phyloP scores from a whole-genome alignment of 768 basidiomycete genomes.

The Imleria badia region DNA sequence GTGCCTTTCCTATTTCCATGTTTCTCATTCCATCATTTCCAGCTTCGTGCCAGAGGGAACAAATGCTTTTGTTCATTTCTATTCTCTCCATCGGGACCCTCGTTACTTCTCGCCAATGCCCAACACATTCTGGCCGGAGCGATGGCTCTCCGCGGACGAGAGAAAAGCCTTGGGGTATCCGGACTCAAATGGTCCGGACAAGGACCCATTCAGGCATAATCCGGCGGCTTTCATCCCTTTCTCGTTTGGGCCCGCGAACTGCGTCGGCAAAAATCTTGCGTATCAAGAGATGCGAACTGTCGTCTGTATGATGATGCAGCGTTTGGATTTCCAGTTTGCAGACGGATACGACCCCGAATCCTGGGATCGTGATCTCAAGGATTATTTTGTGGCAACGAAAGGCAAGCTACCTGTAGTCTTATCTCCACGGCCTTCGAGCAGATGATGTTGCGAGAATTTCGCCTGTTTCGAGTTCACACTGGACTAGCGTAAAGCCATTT shows the following conservation, averaged over 20 bases:
- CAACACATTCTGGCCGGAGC: constrained; percentile 44
- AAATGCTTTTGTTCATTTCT: constrained; percentile 41
- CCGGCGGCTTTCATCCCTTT: constrained; percentile 45
- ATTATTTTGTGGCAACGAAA: constrained; percentile 39
- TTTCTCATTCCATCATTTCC: constrained; percentile 10
- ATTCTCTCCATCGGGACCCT: constrained; percentile 46
- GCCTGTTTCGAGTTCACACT: constrained; percentile 12
- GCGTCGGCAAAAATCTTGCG: constrained; percentile 46
- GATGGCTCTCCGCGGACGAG: constrained; percentile 38
- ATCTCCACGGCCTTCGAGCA: constrained; percentile 30
- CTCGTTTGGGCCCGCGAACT: constrained; percentile 44
- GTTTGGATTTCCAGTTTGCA: constrained; percentile 40
- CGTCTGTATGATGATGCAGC: constrained; percentile 38
- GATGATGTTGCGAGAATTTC: constrained; percentile 15
- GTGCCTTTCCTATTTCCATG: not conserved
- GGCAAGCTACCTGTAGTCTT: constrained; percentile 36
- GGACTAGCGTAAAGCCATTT: constrained; percentile 27
- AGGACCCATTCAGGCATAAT: constrained; percentile 34
- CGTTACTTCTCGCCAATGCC: constrained; percentile 48
- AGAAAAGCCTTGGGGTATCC: constrained; percentile 24
- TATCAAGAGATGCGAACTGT: constrained; percentile 43
- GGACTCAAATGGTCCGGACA: constrained; percentile 26
- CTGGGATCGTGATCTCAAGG: constrained; percentile 38
- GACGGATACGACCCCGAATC: constrained; percentile 35
- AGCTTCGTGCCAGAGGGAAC: constrained; percentile 49